A percentile compares a stretch with the other conserved stretches of the same genome.
phyloP scores from a whole-genome alignment of 805 yeast genomes.

The Trichomonascus vanleenenianus region DNA sequence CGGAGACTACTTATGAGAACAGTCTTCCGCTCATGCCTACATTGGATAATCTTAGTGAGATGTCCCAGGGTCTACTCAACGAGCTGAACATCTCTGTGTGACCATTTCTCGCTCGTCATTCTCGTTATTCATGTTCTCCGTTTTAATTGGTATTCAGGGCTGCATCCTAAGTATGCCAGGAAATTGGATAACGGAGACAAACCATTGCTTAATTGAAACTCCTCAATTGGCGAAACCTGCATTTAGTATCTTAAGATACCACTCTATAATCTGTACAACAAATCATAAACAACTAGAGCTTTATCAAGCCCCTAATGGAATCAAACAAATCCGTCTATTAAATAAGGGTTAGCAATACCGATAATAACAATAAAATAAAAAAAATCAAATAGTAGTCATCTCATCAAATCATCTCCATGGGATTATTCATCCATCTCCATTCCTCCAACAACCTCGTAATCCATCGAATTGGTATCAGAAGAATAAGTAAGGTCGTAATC shows the following conservation, averaged over 20 bases:
- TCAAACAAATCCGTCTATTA: not conserved
- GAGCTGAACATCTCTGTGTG: not conserved
- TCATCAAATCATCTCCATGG: too few species aligned
- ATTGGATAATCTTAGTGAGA: not conserved
- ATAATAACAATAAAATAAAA: not conserved
- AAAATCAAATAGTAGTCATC: not conserved
- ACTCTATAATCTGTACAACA: too few species aligned
- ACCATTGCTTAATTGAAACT: too few species aligned
- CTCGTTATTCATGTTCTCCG: too few species aligned
- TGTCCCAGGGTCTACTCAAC: not conserved
- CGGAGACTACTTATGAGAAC: not conserved
- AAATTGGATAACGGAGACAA: too few species aligned
- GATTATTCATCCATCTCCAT: conserved; percentile 29
- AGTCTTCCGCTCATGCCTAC: not conserved
- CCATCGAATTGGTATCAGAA: conserved; percentile 18
- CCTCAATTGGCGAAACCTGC: too few species aligned
- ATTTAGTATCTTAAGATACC: too few species aligned
- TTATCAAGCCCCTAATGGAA: too few species aligned
- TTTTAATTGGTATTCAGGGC: too few species aligned
- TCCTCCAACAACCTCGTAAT: conserved; percentile 37
- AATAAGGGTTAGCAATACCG: not conserved
- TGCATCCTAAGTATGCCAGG: too few species aligned
- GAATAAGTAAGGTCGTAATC: conserved; percentile 39
- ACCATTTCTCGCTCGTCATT: too few species aligned
- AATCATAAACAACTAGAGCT: too few species aligned